Evolutionary conservation across 768 basidiomycete species (phyloP), one percentile per base, ranked within the genome.

Genomic region (Cytidiella melzeri): DNA sequence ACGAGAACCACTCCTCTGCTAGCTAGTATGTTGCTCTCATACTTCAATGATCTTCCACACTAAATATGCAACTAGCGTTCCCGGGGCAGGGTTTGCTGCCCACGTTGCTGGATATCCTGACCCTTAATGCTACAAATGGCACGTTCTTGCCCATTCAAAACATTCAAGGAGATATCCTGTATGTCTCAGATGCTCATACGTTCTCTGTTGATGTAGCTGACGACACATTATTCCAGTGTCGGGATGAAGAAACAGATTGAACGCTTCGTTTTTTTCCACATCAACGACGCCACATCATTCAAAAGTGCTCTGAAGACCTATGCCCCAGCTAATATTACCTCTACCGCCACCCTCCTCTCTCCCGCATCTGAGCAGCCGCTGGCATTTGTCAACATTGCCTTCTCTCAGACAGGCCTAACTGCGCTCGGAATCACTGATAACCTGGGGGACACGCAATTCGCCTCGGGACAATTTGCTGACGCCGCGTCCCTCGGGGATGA

Each of bases 231-330:
- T 40, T 25, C 3, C 21, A 62, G 61, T 3, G 34, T 59, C 25
- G 61, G 61, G 15, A 61, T 62, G 59, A 58, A 53, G 54, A 60
- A 62, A 42, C 43, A 49, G 51, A 20, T 27, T 9, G 57, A 62
- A 36, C 30, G 42, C 7, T 56, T 58, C 48, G 43, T 49, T 24
- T 62, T 62, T 43, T 62, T 62, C 57, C 46, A 52, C 20, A 62
- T 62, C 52, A 56, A 53, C 46, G 52, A 57, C 38, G 47, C 55
- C 12, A 9, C 30, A 0, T 11, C 25, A 2, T 62, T 62, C 57
- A 60, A 59, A 48, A 44, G 36, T 23, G 45, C 46, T 12, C 44
- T 61, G 24, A 41, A 44, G 9, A 23, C 37, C 3, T 48, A 45
- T 52, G 53, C 43, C 19, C 45, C 52, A 5, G 34, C 40, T 2